These are phyloP conservation scores for Isatis lusitanica DNA, from an alignment of 441 rosid genomes.

Conservation along the genomic window DNA sequence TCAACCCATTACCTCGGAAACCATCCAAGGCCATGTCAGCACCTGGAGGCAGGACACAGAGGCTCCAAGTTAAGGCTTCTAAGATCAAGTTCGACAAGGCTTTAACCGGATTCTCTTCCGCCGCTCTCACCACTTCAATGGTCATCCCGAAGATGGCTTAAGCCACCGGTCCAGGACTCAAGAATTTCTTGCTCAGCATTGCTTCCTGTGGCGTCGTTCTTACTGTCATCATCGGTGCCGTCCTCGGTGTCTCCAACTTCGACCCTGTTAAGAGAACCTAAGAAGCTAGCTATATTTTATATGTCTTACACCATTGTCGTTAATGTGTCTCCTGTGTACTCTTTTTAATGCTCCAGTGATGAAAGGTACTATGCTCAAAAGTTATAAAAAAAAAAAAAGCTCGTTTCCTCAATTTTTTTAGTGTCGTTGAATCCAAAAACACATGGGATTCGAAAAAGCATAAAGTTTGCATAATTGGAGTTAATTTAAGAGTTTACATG, in stretches of 20 bases:
- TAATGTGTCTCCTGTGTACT: conserved; percentile 27
- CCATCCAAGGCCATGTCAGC: conserved; percentile 36
- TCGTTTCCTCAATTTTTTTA: no score
- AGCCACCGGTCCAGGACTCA: conserved; percentile 68
- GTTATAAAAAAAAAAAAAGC: no score
- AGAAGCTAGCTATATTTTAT: neutral
- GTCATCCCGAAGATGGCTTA: conserved; percentile 72
- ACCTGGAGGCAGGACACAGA: conserved; percentile 34
- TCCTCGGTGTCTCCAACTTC: conserved; percentile 77
- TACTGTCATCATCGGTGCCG: conserved; percentile 58
- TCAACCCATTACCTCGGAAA: no score
- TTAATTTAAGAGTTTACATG: no score
- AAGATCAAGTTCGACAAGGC: conserved; percentile 70
- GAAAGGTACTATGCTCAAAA: no score
- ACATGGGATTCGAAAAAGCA: no score
- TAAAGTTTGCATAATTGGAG: no score
- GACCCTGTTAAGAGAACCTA: conserved; percentile 85
- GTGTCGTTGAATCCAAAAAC: neutral
- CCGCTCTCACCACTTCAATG: conserved; percentile 74
- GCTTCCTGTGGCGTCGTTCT: conserved; percentile 77
- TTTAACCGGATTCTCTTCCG: conserved; percentile 62
- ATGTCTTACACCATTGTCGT: conserved; percentile 21
- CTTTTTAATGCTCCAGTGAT: conserved; percentile 36
- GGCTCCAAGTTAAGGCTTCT: conserved; percentile 62
- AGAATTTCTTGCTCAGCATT: conserved; percentile 90